Conservation (phyloP, 2,329 filamentous ascomycete species). For the Lachnellula occidentalis region DNA sequence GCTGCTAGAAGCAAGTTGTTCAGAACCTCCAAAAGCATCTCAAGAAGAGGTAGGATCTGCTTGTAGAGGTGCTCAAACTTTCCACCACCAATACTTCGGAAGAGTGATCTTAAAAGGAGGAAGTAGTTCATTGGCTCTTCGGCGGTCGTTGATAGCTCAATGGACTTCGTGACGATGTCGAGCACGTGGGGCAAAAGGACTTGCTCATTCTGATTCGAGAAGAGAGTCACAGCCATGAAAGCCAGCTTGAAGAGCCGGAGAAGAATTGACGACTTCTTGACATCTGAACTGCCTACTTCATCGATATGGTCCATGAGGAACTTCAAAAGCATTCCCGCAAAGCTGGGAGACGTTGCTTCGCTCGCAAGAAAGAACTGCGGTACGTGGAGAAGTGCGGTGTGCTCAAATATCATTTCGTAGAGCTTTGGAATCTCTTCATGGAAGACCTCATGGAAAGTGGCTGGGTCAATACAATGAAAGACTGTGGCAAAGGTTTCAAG, state of each 20-base stretch:
- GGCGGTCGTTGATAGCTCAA: constrained; percentile 89
- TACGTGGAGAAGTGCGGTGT: constrained; percentile 87
- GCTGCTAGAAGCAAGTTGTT: constrained; percentile 92
- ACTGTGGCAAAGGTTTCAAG: constrained; percentile 97
- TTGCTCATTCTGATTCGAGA: constrained; percentile 90
- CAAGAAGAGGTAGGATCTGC: constrained; percentile 88
- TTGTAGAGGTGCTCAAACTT: constrained; percentile 98
- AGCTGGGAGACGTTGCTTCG: constrained; percentile 93
- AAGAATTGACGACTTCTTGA: constrained; percentile 88
- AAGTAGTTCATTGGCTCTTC: constrained; percentile 99
- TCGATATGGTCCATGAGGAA: constrained; percentile 97
- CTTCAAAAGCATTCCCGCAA: constrained; percentile 95
- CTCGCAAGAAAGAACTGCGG: constrained; percentile 98
- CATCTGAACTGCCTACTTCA: constrained; percentile 86
- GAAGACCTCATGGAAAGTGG: constrained; percentile 98
- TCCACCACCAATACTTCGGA: constrained; percentile 92
- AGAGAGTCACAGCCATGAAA: constrained; percentile 98
- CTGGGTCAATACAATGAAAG: constrained; percentile 96
- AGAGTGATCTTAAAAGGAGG: constrained; percentile 82
- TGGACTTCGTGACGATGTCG: constrained; percentile 95
- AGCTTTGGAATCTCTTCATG: constrained; percentile 94
- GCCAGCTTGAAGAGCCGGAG: constrained; percentile 94
- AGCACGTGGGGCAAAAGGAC: constrained; percentile 93
- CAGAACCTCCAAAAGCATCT: constrained; percentile 95
- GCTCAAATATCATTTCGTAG: constrained; percentile 97